Evolutionary conservation across 108 stramenopile genomes (phyloP).

Genomic region (Cylindrotheca fusiformis): DNA sequence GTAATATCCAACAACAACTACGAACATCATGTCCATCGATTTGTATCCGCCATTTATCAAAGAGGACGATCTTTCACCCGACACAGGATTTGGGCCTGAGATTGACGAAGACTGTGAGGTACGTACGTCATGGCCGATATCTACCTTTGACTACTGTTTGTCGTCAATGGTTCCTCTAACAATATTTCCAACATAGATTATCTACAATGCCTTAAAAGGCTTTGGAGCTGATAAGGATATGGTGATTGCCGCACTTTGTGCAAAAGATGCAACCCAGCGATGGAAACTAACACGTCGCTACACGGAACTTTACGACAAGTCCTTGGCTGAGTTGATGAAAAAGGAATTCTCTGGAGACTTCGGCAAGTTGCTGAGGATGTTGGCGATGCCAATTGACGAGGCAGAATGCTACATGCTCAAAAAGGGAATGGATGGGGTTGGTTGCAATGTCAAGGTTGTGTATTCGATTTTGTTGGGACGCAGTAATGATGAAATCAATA

Average conservation of each 20-base stretch:
- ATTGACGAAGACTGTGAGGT: slow-evolving; percentile 39
- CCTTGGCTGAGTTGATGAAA: slow-evolving; percentile 56
- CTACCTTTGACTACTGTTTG: not conserved
- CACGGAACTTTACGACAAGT: slow-evolving; percentile 48
- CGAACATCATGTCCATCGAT: slow-evolving; percentile 33
- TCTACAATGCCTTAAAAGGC: slow-evolving; percentile 38
- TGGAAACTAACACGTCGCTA: slow-evolving; percentile 50
- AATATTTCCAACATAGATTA: not conserved
- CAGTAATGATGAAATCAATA: slow-evolving; percentile 59
- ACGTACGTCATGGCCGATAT: not conserved
- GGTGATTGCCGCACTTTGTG: slow-evolving; percentile 40
- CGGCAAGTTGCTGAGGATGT: slow-evolving; percentile 39
- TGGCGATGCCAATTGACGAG: slow-evolving; percentile 49
- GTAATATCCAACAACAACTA: too few species aligned
- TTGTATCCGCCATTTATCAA: slow-evolving; percentile 36
- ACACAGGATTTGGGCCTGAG: slow-evolving; percentile 35
- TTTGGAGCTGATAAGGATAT: slow-evolving; percentile 40
- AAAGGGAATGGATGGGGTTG: slow-evolving; percentile 59
- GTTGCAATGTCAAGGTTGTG: slow-evolving; percentile 48
- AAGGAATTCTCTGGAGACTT: slow-evolving; percentile 64
- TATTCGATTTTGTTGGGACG: slow-evolving; percentile 61
- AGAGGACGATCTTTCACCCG: slow-evolving; percentile 43
- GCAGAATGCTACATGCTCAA: slow-evolving; percentile 67
- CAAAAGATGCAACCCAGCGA: slow-evolving; percentile 35
- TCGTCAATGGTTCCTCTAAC: not conserved